Base-by-base conservation (phyloP, 352 stramenopile genomes). In the Phytopythium oedochilum region DNA sequence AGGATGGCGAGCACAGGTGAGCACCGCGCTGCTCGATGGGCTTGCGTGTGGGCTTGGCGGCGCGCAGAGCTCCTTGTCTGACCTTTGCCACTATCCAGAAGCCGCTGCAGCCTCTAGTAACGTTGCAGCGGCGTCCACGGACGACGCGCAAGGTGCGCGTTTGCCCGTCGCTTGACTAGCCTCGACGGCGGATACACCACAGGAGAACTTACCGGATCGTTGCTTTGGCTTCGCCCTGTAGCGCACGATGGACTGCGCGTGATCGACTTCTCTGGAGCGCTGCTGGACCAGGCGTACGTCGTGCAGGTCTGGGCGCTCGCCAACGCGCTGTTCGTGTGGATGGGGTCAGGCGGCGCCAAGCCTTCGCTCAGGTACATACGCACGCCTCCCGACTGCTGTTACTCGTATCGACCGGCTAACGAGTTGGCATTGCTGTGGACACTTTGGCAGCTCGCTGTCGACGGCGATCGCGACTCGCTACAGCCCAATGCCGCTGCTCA, bases 321-420 rank as follows among this genome's bases (percentile, higher is more conserved):
- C 5, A 75, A 71, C 63, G 82, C 80, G 45, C 51, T 89, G 23
- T 93, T 89, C 43, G 81, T 93, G n/a, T 93, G 80, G 80, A 83
- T 90, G 61, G 83, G 83, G 3, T 73, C 77, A 12, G 72, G 55
- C 32, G 62, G 43, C 28, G 68, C 72, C n/a, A 75, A 78, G 52
- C 73, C 78, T 28, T 61, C 61, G 9, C 39, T 83, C 20, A 61
- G 63, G 69, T 83, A 45, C 29, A 54, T 8, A 34, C 1, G 52
- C 0, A 52, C 29, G 29, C 10, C 29, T 11, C 5, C 10, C 29
- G 29, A 10, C 29, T 34, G 29, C 29, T 34, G 5, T 34, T 34
- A 10, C 29, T 34, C 29, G 5, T n/a, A 5, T 34, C 40, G 44
- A 9, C 23, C 1, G 11, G 22, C 28, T 56, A 15, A 55, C 26